Percentiles rank a stretch among this genome's conserved stretches.
phyloP scores from a whole-genome alignment of 441 rosid genomes.

The Mallotus japonicus region DNA sequence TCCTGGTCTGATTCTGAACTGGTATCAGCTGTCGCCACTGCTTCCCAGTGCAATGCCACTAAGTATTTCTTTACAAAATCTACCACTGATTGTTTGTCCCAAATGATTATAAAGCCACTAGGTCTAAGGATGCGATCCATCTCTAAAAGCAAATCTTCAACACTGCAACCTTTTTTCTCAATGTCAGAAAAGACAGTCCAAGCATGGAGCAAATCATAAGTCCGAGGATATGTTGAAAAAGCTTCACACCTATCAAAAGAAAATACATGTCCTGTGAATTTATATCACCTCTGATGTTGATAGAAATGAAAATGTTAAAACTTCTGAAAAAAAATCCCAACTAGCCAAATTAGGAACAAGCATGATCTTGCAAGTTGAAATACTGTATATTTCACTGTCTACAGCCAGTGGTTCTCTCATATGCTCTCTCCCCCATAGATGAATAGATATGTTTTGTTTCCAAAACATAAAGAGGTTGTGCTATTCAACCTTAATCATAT shows the following conservation, averaged over 20 bases:
- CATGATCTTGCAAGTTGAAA: neutral
- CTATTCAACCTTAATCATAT: neutral
- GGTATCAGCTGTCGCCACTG: slow-evolving; percentile 51
- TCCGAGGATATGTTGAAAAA: slow-evolving; percentile 88
- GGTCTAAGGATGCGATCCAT: slow-evolving; percentile 98
- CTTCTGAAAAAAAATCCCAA: neutral
- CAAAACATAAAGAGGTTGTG: neutral
- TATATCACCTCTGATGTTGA: neutral
- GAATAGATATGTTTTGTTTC: neutral
- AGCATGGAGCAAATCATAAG: slow-evolving; percentile 94
- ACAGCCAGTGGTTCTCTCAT: neutral
- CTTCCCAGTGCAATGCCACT: slow-evolving; percentile 84
- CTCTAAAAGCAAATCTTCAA: slow-evolving; percentile 79
- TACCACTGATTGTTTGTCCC: slow-evolving; percentile 62
- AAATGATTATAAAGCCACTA: slow-evolving; percentile 68
- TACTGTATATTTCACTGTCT: neutral
- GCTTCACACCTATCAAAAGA: slow-evolving; percentile 79
- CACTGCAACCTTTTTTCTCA: slow-evolving; percentile 76
- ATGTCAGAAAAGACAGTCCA: slow-evolving; percentile 79
- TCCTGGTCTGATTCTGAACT: slow-evolving; percentile 54
- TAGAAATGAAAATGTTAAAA: slow-evolving; percentile 21
- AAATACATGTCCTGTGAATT: neutral
- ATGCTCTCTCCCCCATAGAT: neutral
- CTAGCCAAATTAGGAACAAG: neutral
- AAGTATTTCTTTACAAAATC: slow-evolving; percentile 70